phyloP scores from a whole-genome alignment of 768 basidiomycete genomes.

The Zangia roseola region DNA sequence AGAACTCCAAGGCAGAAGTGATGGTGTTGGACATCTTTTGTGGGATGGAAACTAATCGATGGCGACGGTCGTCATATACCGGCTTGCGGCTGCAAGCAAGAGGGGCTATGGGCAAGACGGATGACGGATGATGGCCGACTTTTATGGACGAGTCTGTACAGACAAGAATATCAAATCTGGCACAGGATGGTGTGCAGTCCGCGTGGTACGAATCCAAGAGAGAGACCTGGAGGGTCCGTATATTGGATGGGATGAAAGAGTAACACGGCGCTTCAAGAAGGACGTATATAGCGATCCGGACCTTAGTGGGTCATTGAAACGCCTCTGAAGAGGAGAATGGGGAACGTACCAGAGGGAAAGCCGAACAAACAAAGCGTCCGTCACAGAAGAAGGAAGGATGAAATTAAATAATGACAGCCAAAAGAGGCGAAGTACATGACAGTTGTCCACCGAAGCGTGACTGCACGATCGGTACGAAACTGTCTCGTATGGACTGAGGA shows the following conservation, averaged over 20 bases:
- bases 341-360: conserved; percentile 25
- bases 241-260: conserved; percentile 19
- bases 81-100: conserved; percentile 25
- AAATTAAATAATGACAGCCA: conserved; percentile 32
- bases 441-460: conserved; percentile 28
- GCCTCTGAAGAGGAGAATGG: conserved; percentile 24
- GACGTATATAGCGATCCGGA: conserved; percentile 32
- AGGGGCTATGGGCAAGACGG: conserved; percentile 34
- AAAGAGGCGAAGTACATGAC: conserved; percentile 26
- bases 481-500: conserved; percentile 22
- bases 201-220: conserved; percentile 24
- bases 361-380: conserved; percentile 26
- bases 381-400: conserved; percentile 31
- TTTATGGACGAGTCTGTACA: conserved; percentile 20
- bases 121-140: conserved; percentile 18
- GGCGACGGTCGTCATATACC: conserved; percentile 21
- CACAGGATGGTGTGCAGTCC: conserved; percentile 33
- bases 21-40: conserved; percentile 18
- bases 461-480: conserved; percentile 19
- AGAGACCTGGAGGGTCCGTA: conserved; percentile 15
- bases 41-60: conserved; percentile 7
- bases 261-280: conserved; percentile 11
- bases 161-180: conserved; percentile 32
- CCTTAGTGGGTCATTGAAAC: conserved; percentile 29
- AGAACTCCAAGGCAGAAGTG: conserved; percentile 24